Base-by-base conservation (phyloP, 352 stramenopile genomes). In the Blastocystis sp. region DNA sequence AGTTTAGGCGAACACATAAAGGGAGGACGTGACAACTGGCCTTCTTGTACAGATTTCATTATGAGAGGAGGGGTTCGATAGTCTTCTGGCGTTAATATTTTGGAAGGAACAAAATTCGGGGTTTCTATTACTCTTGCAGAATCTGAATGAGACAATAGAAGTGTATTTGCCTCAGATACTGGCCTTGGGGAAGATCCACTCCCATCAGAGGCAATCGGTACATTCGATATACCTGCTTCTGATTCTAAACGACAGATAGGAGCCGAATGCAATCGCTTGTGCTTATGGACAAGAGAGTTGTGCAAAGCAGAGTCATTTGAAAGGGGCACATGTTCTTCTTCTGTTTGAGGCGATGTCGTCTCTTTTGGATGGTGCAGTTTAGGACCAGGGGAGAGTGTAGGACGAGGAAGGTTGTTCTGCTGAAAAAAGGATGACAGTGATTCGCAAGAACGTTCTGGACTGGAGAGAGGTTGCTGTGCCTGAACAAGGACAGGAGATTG, bases 391-490 rank as follows among this genome's bases (percentile, higher is more conserved):
- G 56, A 37, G 56, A 37, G 18, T 26, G 56, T 66, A 66, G 56
- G 56, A 66, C 56, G 56, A 34, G 70, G 70, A 37, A 62, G 41
- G 50, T 62, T 80, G 3, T 80, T 47, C 0, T 62, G n/a, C 23
- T 80, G 70, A 11, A 80, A 45, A 64, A 45, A 80, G 37, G 15
- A 50, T 3, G 70, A 80, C 3, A 80, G 45, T n/a, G 70, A 80
- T 20, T 80, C 70, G 45, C 70, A 80, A 20, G 70, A 80, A 15
- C 70, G 39, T 11, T 80, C 70, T 41, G 15, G 20, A 34, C 64
- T 23, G 3, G 26, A 9, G 50, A n/a, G 23, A 62, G 70, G 45
- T 20, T 34, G 43, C 45, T 54, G 62, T 53, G 41, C 5, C 8
- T 18, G 23, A 1, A 64, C 11, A 18, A 80, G 41, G 23, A 34